Percentiles rank a stretch among this genome's conserved stretches.
Evolutionary conservation across 768 basidiomycete species (phyloP).

Genomic region (Serendipita vermifera): DNA sequence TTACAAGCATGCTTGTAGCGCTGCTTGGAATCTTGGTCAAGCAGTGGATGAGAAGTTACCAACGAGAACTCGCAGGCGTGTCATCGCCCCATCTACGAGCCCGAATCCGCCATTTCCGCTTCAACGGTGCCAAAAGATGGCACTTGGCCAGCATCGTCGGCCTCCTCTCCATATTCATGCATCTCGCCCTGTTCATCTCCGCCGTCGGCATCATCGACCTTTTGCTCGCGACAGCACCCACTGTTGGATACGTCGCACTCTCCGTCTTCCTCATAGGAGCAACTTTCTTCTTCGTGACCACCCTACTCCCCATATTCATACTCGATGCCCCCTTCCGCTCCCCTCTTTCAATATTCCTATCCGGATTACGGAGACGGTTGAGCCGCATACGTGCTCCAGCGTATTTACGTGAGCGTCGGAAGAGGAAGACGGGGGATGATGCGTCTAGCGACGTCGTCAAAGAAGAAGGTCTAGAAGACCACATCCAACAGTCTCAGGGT

Average conservation of each 20-base stretch:
- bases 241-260: conserved; percentile 9
- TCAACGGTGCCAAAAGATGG: conserved; percentile 18
- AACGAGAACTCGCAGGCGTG: conserved; percentile 8
- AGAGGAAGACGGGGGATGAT: background rate
- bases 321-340: background rate
- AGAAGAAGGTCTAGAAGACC: background rate
- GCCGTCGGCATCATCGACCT: conserved; percentile 16
- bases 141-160: conserved; percentile 18
- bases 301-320: background rate
- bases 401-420: background rate
- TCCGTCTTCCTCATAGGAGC: background rate
- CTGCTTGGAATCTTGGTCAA: conserved; percentile 21
- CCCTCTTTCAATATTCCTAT: background rate
- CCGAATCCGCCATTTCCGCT: conserved; percentile 17
- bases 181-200: conserved; percentile 17
- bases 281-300: background rate
- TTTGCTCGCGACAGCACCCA: conserved; percentile 12
- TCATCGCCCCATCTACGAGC: conserved; percentile 13
- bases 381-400: too few species aligned
- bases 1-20: conserved; percentile 19
- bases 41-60: conserved; percentile 20
- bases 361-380: too few species aligned
- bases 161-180: conserved; percentile 17
- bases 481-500: background rate
- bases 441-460: background rate